Base-by-base conservation (phyloP, 2,329 filamentous ascomycete genomes). In the Arthrobotrys entomopaga region DNA sequence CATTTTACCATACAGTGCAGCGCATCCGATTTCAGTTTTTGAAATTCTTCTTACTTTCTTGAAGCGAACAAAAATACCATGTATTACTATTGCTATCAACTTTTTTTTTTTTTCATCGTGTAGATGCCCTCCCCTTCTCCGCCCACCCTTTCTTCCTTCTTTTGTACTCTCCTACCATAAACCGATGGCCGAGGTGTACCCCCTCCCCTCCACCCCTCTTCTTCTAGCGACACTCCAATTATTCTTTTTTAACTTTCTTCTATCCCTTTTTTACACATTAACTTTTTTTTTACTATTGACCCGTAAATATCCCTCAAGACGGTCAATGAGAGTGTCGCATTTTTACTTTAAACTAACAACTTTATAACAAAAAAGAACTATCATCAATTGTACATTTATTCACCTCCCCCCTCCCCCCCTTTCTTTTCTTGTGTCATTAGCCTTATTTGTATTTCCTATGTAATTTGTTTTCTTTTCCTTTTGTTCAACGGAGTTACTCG, bases 31-130 rank as follows among this genome's bases (percentile, higher is more conserved):
- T 22, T 24, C 38, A 15, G 19, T 8, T 24, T 60, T 38, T 46
- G 6, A 46, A 24, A n/a, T 40, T 1, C 29, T 16, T 43, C 16
- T 29, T 29, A 48, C 38, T 64, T 53, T 58, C 57, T 54, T 64
- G 40, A 34, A 26, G 13, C 38, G 60, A 59, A 49, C n/a, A 50
- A 16, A 46, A 40, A 57, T 64, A 64, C 66, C 59, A 69, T 69
- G 65, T 69, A 61, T 49, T 53, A 48, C 26, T 56, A 69, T 48
- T 49, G 46, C 40, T 46, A 34, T n/a, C 29, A 34, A 34, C 5
- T 34, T 34, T n/a, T n/a, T n/a, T n/a, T n/a, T 40, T 40, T 40
- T 24, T 24, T 22, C 4, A 43, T 34, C 56, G 34, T 69, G 56
- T 69, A 61, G 48, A 69, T 13, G 43, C 48, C 38, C 3, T 13